Conservation (phyloP, 345 rosid genomes). For the Linum lewisii region DNA sequence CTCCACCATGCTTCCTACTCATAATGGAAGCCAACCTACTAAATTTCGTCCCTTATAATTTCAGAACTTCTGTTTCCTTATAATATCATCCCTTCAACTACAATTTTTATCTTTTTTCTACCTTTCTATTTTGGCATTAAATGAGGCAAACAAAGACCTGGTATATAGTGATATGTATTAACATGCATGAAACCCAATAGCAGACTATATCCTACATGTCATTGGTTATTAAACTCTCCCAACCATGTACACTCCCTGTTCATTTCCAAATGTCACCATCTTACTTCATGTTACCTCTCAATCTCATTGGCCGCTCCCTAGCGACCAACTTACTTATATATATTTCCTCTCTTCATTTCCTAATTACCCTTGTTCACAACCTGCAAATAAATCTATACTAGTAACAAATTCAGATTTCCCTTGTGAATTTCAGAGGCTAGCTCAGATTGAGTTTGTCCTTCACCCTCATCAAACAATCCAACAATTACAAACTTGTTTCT, state of each 20-base stretch:
- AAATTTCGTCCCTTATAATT: too few relatives aligned
- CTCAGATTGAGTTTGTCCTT: too few relatives aligned
- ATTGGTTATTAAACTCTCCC: constrained; percentile 22
- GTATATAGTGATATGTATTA: constrained; percentile 20
- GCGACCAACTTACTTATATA: constrained; percentile 1
- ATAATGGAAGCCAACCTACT: too few relatives aligned
- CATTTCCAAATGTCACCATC: constrained; percentile 43
- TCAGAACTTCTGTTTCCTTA: background rate
- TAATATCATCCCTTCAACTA: background rate
- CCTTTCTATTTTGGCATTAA: background rate
- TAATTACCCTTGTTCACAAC: background rate
- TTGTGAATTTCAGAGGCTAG: background rate
- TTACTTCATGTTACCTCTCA: constrained; percentile 28
- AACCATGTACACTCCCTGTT: constrained; percentile 66
- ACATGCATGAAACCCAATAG: constrained; percentile 46
- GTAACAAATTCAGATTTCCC: background rate
- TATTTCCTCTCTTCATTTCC: background rate
- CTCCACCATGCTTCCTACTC: too few relatives aligned
- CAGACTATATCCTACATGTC: constrained; percentile 43
- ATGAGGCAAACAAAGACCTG: background rate
- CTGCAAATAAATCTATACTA: background rate
- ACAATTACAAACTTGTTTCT: too few relatives aligned
- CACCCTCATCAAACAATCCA: too few relatives aligned
- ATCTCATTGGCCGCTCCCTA: constrained; percentile 1
- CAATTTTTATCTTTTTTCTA: background rate